Conservation (phyloP, 305 asterid genomes). For the Fraxinus xanthoxyloides region DNA sequence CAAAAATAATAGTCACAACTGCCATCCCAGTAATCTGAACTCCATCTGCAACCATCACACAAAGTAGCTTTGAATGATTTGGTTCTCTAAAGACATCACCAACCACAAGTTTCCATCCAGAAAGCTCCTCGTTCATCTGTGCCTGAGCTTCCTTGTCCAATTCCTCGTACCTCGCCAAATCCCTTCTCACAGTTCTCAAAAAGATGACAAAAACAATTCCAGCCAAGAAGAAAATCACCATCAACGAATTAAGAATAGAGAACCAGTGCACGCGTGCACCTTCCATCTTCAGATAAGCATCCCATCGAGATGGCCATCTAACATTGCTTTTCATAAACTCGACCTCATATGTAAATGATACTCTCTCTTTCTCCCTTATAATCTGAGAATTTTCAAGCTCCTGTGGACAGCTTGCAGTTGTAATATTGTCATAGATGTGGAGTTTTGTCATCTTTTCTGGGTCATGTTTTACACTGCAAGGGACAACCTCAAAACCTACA, state of each 20-base stretch:
- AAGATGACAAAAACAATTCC: slow-evolving; percentile 82
- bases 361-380: slow-evolving; percentile 60
- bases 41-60: slow-evolving; percentile 82
- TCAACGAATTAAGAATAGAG: slow-evolving; percentile 74
- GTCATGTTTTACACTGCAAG: slow-evolving; percentile 74
- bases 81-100: slow-evolving; percentile 91
- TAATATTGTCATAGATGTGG: slow-evolving; percentile 48
- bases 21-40: slow-evolving; percentile 81
- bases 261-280: slow-evolving; percentile 89
- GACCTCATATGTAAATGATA: slow-evolving; percentile 78
- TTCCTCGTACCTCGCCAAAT: slow-evolving; percentile 78
- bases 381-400: slow-evolving; percentile 59
- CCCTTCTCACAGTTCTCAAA: slow-evolving; percentile 81
- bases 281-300: slow-evolving; percentile 85
- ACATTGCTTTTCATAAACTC: slow-evolving; percentile 64
- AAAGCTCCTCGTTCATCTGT: slow-evolving; percentile 86
- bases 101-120: slow-evolving; percentile 92
- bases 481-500: slow-evolving; percentile 84
- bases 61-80: slow-evolving; percentile 54
- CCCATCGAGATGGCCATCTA: slow-evolving; percentile 94
- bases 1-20: slow-evolving; percentile 67
- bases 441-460: slow-evolving; percentile 64
- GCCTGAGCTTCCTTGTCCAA: slow-evolving; percentile 90
- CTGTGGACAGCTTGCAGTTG: slow-evolving; percentile 53
- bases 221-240: slow-evolving; percentile 83